phyloP scores from a whole-genome alignment of 1,284 basidiomycete genomes.

The Apiotrichum sp. region DNA sequence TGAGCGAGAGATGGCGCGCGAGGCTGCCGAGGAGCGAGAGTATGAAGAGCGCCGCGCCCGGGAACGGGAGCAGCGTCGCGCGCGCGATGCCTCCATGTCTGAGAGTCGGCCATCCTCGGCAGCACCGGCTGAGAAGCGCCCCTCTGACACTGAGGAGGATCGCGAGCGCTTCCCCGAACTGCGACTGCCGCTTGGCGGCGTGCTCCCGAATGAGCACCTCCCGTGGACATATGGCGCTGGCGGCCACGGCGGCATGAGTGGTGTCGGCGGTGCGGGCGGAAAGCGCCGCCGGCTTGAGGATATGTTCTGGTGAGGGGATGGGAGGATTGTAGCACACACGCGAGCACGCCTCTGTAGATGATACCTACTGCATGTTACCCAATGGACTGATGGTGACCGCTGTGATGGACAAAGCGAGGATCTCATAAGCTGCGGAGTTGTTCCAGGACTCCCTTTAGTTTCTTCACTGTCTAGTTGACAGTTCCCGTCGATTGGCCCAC shows the following conservation, averaged over 20 bases:
- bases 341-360: too few species aligned
- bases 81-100: background rate
- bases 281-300: background rate
- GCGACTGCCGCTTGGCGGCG: background rate
- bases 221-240: conserved; percentile 1
- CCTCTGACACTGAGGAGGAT: background rate
- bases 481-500: too few species aligned
- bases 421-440: too few species aligned
- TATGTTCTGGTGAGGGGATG: background rate
- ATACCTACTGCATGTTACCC: too few species aligned
- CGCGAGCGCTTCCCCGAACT: background rate
- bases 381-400: too few species aligned
- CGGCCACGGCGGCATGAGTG: background rate
- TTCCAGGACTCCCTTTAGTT: too few species aligned
- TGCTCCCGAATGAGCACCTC: conserved; percentile 1
- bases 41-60: background rate
- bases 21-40: background rate
- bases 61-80: background rate
- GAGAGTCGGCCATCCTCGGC: background rate
- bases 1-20: background rate
- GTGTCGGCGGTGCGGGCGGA: background rate
- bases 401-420: too few species aligned
- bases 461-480: too few species aligned
- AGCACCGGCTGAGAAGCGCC: background rate
- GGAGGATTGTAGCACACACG: too few species aligned